Conservation (phyloP, 805 yeast species). For the Metschnikowia matae region DNA sequence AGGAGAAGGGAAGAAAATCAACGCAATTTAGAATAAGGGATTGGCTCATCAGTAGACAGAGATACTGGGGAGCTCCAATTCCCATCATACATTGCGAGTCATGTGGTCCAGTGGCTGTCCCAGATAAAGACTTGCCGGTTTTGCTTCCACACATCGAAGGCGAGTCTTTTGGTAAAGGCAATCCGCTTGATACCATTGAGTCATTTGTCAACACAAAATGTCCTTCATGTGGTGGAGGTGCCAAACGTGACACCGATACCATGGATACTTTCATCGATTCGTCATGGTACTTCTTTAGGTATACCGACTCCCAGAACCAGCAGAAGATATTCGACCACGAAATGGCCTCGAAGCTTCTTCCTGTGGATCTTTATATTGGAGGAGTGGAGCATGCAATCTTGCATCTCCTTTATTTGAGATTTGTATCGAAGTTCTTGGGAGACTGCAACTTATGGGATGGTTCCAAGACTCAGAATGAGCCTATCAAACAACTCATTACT, state of each 20-base stretch:
- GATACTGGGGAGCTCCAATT: constrained; percentile 99
- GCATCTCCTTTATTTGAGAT: constrained; percentile 83
- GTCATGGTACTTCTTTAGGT: constrained; percentile 93
- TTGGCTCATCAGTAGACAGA: constrained; percentile 91
- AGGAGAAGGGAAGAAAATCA: constrained; percentile 42
- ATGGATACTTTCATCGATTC: constrained; percentile 99
- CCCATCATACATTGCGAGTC: constrained; percentile 83
- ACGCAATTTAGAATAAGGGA: constrained; percentile 72
- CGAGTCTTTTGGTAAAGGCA: constrained; percentile 60
- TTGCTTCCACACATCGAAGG: constrained; percentile 60
- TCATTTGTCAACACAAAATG: constrained; percentile 73
- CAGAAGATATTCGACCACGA: constrained; percentile 49
- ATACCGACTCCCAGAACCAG: constrained; percentile 65
- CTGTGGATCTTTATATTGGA: constrained; percentile 89
- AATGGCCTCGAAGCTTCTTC: constrained; percentile 53
- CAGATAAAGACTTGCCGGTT: constrained; percentile 83
- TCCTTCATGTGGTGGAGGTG: constrained; percentile 71
- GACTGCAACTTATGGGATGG: constrained; percentile 70
- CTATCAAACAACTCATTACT: constrained; percentile 73
- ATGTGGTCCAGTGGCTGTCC: constrained; percentile 93
- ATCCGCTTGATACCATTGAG: constrained; percentile 51
- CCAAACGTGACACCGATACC: constrained; percentile 91
- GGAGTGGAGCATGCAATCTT: constrained; percentile 97
- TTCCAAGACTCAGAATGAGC: constrained; percentile 59
- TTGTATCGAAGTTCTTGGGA: constrained; percentile 73